Evolutionary conservation across 2,329 filamentous ascomycete genomes (phyloP), one percentile per base, ranked within the genome.

Genomic region (Orbilia blumenaviensis): DNA sequence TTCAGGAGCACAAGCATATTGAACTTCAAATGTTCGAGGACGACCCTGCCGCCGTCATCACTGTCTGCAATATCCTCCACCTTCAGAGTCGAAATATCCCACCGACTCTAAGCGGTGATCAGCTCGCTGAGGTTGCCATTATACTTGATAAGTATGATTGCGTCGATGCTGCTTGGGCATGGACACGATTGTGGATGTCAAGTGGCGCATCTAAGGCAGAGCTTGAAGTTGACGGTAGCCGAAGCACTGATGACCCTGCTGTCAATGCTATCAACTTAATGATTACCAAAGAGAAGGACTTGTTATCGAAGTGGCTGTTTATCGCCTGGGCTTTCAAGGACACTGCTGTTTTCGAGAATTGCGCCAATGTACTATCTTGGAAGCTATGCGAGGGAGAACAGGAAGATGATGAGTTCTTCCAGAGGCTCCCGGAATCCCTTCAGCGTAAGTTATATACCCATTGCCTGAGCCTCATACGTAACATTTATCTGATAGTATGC

Each of bases 321-420:
- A 77, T 77, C 8, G 66, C 73, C 18, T 77, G 73, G 73, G 73
- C 66, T 2, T 77, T 77, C 61, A 77, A 71, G 42, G 73, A 77
- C 34, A 34, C 44, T 1, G 25, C 58, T 10, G 73, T 77, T 9
- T 77, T 77, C 29, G 66, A 77, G 60, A 61, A 42, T 42, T 77
- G 73, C 29, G 66, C 73, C 4, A 77, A 77, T 16, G 60, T 66
- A 3, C 48, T 77, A 7, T 71, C 66, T 12, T 77, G 73, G 73
- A 77, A 77, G 44, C 32, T 77, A 44, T 71, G 64, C 21, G 60
- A 77, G 18, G 73, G 73, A 14, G 73, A 77, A 5, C 73, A 77
- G 34, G 73, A 69, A 21, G 73, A 77, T 3, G 73, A 77, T 41
- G 73, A 77, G 42, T 77, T 77, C 66, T 77, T 77, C 66, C 73